These are phyloP conservation scores for Colletotrichum sp. DNA, from an alignment of 2,329 filamentous ascomycete species.

Conservation along the genomic window DNA sequence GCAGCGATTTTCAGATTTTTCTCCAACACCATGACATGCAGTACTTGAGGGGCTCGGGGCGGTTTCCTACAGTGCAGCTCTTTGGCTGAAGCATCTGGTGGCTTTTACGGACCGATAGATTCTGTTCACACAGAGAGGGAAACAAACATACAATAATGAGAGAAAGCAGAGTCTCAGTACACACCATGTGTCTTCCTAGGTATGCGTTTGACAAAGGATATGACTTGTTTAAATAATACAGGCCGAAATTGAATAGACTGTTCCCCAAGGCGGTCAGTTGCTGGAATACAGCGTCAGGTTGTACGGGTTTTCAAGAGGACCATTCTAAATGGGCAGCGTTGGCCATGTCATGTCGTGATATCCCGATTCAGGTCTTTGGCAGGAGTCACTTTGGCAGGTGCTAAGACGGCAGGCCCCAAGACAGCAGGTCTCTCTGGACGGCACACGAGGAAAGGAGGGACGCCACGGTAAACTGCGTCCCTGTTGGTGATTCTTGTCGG, in stretches of 20 bases:
- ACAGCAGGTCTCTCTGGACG: neutral
- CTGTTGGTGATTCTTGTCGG: neutral
- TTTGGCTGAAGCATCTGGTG: too few relatives aligned
- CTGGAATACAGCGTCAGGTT: neutral
- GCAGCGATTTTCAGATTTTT: neutral
- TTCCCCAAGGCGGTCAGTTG: neutral
- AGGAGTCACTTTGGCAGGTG: neutral
- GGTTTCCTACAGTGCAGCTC: neutral
- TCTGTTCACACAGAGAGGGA: neutral
- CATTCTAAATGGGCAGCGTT: neutral
- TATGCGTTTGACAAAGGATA: neutral
- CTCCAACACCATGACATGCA: neutral
- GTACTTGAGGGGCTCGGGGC: accelerated
- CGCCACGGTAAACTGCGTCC: neutral
- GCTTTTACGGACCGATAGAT: neutral
- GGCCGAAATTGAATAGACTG: neutral
- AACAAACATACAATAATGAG: neutral
- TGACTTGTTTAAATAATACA: neutral
- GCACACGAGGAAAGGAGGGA: neutral
- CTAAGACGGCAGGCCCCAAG: neutral
- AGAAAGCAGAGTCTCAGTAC: neutral
- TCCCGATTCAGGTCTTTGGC: neutral
- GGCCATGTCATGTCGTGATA: neutral
- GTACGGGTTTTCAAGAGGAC: neutral
- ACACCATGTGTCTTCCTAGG: neutral